Conservation (phyloP, 2,329 filamentous ascomycete genomes). For the Pseudohalonectria lignicola region DNA sequence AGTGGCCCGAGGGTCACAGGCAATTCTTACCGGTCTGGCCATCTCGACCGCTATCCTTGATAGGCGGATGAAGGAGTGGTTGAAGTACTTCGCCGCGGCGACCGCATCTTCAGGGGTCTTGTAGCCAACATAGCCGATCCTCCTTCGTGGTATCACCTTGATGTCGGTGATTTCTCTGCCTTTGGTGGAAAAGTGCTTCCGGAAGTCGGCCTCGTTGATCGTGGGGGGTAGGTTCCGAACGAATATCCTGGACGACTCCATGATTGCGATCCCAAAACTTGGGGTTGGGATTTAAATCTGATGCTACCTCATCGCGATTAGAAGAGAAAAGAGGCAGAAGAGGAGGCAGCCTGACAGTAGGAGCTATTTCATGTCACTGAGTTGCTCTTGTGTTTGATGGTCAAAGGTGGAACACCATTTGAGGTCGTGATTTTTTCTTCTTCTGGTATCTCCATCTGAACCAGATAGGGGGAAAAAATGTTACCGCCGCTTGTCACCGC, state of each 20-base stretch:
- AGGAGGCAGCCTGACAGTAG: too few species aligned
- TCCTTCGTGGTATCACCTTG: constrained; percentile 78
- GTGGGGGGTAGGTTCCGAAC: constrained; percentile 73
- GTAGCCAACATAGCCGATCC: constrained; percentile 95
- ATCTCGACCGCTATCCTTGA: constrained; percentile 86
- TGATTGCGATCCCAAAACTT: too few species aligned
- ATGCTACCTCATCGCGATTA: background rate
- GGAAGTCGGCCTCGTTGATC: constrained; percentile 75
- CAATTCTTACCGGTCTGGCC: constrained; percentile 64
- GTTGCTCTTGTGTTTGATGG: too few species aligned
- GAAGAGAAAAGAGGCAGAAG: too few species aligned
- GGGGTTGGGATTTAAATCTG: constrained; percentile 9
- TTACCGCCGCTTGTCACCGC: too few species aligned
- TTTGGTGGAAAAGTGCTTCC: constrained; percentile 71
- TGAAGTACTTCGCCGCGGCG: constrained; percentile 86
- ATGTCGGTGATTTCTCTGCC: constrained; percentile 76
- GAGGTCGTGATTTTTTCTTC: too few species aligned
- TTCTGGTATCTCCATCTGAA: too few species aligned
- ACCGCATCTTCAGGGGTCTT: constrained; percentile 70
- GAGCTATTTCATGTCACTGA: too few species aligned
- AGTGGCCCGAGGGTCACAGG: too few species aligned
- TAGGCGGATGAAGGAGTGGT: constrained; percentile 91
- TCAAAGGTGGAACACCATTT: too few species aligned
- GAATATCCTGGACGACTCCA: constrained; percentile 59
- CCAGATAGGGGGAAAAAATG: too few species aligned